Evolutionary conservation across 495 filamentous ascomycete genomes (phyloP), one percentile per base, ranked within the genome.

Genomic region (Hypomontagnella monticulosa): DNA sequence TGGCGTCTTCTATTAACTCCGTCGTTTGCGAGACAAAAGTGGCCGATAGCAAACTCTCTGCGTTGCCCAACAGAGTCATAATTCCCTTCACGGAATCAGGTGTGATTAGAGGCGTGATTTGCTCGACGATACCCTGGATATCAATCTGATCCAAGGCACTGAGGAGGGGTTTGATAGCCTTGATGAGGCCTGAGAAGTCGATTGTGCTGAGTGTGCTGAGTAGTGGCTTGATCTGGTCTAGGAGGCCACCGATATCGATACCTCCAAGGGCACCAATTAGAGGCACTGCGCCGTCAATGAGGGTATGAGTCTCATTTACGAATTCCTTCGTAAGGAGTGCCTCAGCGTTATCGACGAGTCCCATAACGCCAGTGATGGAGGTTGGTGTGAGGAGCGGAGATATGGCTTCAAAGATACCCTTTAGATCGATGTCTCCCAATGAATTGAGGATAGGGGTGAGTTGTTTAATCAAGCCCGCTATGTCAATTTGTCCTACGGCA

Each of bases 1-100:
- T 80, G 53, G 76, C 79, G 66, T 83, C 81, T 44, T 79, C 80
- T 66, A 84, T 81, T 49, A 85, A 57, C 20, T 79, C 78, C 1
- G 76, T 76, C 27, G 82, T 85, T 43, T 85, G 78, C 37, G 78
- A 59, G 56, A 83, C 71, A 33, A 82, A 82, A 4, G 63, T 49
- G 19, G 71, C 41, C 2, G 76, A 73, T 43, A 84, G 54, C 37
- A 83, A 62, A 23, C 57, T 57, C 48, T 78, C 75, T 11, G 78
- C 81, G 47, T 81, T 80, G 10, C 58, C 58, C 6, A 84, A 66
- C 19, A 82, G 64, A 15, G 49, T 66, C 37, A 79, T 65, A n/a
- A 84, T 71, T 43, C 75, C 75, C 61, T 77, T 75, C 42, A 79
- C 69, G 1, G 76, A 79, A 10, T 61, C 42, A 3, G 75, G 70